A percentile compares a stretch with the other conserved stretches of the same genome.
Conservation (phyloP, 768 basidiomycete genomes). For the Leucogyrophana mollusca region DNA sequence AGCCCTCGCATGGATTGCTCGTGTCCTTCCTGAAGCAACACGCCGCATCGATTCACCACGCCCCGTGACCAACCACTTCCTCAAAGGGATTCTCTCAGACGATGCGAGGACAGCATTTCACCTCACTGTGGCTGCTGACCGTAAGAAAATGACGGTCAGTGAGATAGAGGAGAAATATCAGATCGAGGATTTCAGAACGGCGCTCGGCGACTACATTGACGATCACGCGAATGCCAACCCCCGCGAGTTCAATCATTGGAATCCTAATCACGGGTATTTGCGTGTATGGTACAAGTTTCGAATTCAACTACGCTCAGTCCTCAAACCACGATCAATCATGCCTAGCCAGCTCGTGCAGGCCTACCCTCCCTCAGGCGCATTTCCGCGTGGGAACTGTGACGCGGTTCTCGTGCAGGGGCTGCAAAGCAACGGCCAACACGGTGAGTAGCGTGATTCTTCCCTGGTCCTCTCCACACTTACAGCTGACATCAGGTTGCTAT, state of each 20-base stretch:
- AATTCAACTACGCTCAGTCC: constrained; percentile 5
- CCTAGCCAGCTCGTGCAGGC: constrained; percentile 8
- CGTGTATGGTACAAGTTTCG: constrained; percentile 7
- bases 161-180: not conserved
- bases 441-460: too few species aligned
- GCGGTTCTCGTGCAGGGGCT: not conserved
- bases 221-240: not conserved
- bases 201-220: constrained; percentile 11
- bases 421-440: too few species aligned
- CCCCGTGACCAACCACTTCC: constrained; percentile 6
- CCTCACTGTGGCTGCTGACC: not conserved
- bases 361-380: not conserved
- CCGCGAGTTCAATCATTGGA: constrained; percentile 1
- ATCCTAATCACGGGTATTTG: not conserved
- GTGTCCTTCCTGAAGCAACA: not conserved
- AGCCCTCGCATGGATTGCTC: not conserved
- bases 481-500: too few species aligned
- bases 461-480: too few species aligned
- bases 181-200: constrained; percentile 9
- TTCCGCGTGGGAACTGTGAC: constrained; percentile 3
- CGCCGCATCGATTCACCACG: not conserved
- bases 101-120: not conserved
- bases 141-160: not conserved
- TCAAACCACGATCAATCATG: not conserved
- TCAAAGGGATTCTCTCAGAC: not conserved